These are phyloP conservation scores for Miamiensis avidus DNA, from an alignment of 169 alveolate genomes.

Conservation along the genomic window DNA sequence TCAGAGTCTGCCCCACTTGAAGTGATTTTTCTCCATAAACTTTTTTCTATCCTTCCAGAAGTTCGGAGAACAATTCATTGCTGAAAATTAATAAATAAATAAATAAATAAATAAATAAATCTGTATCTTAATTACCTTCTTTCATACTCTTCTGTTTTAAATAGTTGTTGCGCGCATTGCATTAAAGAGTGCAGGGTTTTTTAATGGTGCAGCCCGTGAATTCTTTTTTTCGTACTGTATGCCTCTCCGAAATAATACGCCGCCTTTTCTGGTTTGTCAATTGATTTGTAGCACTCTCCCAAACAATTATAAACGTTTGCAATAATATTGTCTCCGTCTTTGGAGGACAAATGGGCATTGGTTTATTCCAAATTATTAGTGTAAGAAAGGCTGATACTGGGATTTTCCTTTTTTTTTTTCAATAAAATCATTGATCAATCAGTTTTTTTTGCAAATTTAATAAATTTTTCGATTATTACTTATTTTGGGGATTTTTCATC, in stretches of 20 bases:
- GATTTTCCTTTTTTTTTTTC: no score
- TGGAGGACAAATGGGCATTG: neutral
- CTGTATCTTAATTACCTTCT: neutral
- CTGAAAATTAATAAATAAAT: neutral
- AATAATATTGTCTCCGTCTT: neutral
- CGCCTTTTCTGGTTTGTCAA: neutral
- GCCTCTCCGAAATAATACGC: neutral
- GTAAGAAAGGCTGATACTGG: no score
- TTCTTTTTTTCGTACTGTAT: no score
- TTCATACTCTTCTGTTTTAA: neutral
- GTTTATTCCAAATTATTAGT: neutral
- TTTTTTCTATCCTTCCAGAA: neutral
- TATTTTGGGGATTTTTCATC: neutral
- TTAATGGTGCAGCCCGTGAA: neutral
- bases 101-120: no score
- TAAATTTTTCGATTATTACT: no score
- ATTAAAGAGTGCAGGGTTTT: neutral
- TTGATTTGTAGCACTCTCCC: neutral
- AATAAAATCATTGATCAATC: no score
- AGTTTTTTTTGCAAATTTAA: no score
- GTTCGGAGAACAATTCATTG: neutral
- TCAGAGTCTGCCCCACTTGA: neutral
- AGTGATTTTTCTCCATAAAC: neutral
- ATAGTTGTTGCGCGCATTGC: neutral
- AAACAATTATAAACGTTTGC: neutral